phyloP scores from a whole-genome alignment of 176 grass and related monocot genomes.

The Bromus sterilis region DNA sequence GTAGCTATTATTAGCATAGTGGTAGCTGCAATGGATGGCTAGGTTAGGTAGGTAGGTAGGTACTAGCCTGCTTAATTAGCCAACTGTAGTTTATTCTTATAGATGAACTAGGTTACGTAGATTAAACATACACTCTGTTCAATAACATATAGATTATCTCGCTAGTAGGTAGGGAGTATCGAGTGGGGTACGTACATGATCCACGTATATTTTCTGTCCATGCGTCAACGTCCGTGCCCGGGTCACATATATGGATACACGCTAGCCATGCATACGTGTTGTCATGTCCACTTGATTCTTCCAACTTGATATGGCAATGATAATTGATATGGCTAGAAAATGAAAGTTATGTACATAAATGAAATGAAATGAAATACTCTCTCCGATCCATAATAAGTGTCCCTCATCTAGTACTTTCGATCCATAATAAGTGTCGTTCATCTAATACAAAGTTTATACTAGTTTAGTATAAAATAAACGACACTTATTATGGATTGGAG shows the following conservation, averaged over 20 bases:
- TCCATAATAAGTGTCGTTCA: too few species aligned
- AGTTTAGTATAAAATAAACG: too few species aligned
- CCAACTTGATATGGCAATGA: not conserved
- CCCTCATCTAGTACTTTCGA: too few species aligned
- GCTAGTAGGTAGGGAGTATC: constrained; percentile 12
- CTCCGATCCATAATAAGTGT: too few species aligned
- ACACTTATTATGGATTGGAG: too few species aligned
- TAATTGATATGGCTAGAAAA: too few species aligned
- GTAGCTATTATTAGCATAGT: not conserved
- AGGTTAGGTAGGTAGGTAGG: not conserved
- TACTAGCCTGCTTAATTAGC: not conserved
- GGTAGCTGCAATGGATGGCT: not conserved
- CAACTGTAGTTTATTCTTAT: constrained; percentile 1
- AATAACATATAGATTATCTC: constrained; percentile 26
- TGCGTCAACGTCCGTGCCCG: not conserved
- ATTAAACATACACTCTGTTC: not conserved
- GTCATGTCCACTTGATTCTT: not conserved
- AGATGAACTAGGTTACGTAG: constrained; percentile 10
- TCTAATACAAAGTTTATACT: too few species aligned
- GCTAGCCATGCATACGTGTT: not conserved
- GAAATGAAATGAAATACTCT: too few species aligned
- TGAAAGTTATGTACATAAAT: too few species aligned
- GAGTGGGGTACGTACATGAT: constrained; percentile 20
- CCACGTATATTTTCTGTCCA: not conserved
- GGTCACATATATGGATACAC: not conserved